Percentiles rank a stretch among this genome's conserved stretches.
Conservation (phyloP, 805 yeast species). For the Ogataea angusta region DNA sequence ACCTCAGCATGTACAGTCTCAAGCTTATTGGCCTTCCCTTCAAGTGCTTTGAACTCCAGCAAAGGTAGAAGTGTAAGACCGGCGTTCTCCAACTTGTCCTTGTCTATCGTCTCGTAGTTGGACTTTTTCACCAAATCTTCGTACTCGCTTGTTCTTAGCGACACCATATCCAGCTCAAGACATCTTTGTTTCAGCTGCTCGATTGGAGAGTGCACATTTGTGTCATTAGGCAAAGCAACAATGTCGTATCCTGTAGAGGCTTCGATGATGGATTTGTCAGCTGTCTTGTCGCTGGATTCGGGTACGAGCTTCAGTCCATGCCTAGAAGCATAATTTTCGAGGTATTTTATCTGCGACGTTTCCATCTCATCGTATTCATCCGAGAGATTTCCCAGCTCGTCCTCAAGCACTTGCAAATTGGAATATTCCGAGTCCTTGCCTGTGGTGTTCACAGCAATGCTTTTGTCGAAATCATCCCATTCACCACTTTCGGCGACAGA, state of each 20-base stretch:
- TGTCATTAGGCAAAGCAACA: conserved; percentile 28
- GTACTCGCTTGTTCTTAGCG: conserved; percentile 2
- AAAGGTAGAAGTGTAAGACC: conserved; percentile 17
- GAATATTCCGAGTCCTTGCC: conserved; percentile 14
- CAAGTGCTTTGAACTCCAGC: conserved; percentile 6
- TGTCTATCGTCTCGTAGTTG: conserved; percentile 21
- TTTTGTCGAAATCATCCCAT: conserved; percentile 25
- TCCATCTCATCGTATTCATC: conserved; percentile 12
- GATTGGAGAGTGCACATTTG: conserved; percentile 11
- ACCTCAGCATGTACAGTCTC: conserved; percentile 12
- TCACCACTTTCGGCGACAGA: conserved; percentile 5
- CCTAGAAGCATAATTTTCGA: conserved; percentile 30
- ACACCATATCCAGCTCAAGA: conserved; percentile 19
- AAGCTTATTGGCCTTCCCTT: conserved; percentile 8
- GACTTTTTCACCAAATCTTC: neutral
- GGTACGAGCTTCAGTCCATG: conserved; percentile 22
- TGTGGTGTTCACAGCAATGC: conserved; percentile 17
- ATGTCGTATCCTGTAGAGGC: conserved; percentile 26
- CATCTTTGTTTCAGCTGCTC: conserved; percentile 8
- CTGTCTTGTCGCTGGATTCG: conserved; percentile 3
- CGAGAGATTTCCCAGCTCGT: conserved; percentile 19
- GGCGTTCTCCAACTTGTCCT: conserved; percentile 19
- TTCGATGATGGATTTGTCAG: conserved; percentile 20
- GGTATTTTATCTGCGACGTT: conserved; percentile 17
- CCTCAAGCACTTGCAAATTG: conserved; percentile 16